These are phyloP conservation scores for Mycena vulgaris DNA, from an alignment of 768 basidiomycete genomes.

Conservation along the genomic window DNA sequence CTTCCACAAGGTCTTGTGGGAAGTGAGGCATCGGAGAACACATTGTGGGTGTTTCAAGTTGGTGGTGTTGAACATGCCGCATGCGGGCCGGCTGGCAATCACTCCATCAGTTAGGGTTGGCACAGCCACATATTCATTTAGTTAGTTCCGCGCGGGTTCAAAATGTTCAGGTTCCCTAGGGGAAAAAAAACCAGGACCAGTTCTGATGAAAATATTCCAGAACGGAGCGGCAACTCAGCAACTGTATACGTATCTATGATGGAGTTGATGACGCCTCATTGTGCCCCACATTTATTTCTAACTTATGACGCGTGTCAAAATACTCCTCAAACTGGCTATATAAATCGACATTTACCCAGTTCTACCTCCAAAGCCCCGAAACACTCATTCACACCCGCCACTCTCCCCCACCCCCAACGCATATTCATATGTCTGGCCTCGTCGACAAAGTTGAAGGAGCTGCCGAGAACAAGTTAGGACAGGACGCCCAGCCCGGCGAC, in stretches of 20 bases:
- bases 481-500: slow-evolving; percentile 27
- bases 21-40: too few relatives aligned
- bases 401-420: slow-evolving; percentile 1
- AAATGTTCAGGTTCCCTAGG: too few relatives aligned
- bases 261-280: slow-evolving; percentile 20
- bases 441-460: slow-evolving; percentile 23
- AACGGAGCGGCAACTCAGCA: too few relatives aligned
- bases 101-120: too few relatives aligned
- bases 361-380: not conserved
- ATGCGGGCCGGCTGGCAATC: too few relatives aligned
- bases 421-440: slow-evolving; percentile 15
- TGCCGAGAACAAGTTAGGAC: slow-evolving; percentile 27
- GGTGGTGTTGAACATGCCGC: too few relatives aligned
- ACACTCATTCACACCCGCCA: slow-evolving; percentile 9
- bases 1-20: too few relatives aligned
- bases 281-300: slow-evolving; percentile 2
- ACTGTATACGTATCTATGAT: slow-evolving; percentile 19
- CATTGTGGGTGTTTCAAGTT: too few relatives aligned
- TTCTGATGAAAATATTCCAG: too few relatives aligned
- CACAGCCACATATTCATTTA: too few relatives aligned
- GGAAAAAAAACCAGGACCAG: too few relatives aligned
- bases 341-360: not conserved
- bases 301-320: slow-evolving; percentile 15
- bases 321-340: slow-evolving; percentile 10
- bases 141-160: too few relatives aligned